A percentile compares a stretch with the other conserved stretches of the same genome.
These are phyloP conservation scores for Dothideomycetes sp. DNA, from an alignment of 2,329 filamentous ascomycete species.

Conservation along the genomic window DNA sequence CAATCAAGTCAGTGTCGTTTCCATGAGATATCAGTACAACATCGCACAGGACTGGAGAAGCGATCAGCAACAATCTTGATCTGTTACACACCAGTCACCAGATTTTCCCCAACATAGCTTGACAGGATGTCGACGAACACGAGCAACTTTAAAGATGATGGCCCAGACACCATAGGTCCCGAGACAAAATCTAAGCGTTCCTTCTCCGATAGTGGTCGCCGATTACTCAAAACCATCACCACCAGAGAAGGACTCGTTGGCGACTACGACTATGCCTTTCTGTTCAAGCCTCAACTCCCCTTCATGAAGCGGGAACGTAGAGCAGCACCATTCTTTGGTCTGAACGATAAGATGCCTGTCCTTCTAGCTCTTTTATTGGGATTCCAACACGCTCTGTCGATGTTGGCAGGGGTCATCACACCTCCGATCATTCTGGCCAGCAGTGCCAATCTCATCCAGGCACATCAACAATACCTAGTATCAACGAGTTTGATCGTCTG, in stretches of 20 bases:
- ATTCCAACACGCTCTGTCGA: slow-evolving; percentile 69
- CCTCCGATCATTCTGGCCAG: slow-evolving; percentile 65
- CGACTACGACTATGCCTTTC: slow-evolving; percentile 80
- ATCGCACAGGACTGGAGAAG: slow-evolving; percentile 22
- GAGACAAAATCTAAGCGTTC: slow-evolving; percentile 32
- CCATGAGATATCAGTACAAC: slow-evolving; percentile 19
- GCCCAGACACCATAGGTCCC: slow-evolving; percentile 38
- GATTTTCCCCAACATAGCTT: background rate
- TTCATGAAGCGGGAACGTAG: slow-evolving; percentile 59
- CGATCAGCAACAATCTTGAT: slow-evolving; percentile 4
- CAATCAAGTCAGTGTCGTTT: background rate
- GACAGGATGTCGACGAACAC: background rate
- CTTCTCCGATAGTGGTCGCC: slow-evolving; percentile 32
- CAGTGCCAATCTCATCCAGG: slow-evolving; percentile 53
- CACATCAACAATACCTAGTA: slow-evolving; percentile 65
- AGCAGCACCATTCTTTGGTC: slow-evolving; percentile 73
- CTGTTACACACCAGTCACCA: background rate
- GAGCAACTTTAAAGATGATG: slow-evolving; percentile 28
- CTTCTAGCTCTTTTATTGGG: slow-evolving; percentile 65
- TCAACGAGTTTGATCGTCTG: slow-evolving; percentile 72
- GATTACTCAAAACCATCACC: slow-evolving; percentile 38
- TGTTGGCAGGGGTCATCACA: slow-evolving; percentile 61
- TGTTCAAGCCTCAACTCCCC: slow-evolving; percentile 73
- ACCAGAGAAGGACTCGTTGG: slow-evolving; percentile 66
- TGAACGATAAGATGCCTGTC: slow-evolving; percentile 69